Evolutionary conservation across 768 basidiomycete genomes (phyloP).

Genomic region (Hericium coralloides): DNA sequence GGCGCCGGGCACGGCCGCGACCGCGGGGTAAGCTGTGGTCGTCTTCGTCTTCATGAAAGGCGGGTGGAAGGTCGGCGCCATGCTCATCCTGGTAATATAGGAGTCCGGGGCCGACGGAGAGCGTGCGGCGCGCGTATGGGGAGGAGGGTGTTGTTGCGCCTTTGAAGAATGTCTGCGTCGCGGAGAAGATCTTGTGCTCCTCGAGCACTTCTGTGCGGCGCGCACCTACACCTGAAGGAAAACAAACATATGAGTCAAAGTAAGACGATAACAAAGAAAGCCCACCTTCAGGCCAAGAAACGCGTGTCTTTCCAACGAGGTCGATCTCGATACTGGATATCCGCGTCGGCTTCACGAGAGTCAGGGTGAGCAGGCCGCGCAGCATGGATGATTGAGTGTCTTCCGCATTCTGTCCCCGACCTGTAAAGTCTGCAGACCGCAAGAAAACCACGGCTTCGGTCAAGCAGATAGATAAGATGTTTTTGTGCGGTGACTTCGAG

Average conservation of each 20-base stretch:
- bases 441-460: slow-evolving; percentile 52
- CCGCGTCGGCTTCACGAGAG: slow-evolving; percentile 67
- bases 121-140: slow-evolving; percentile 31
- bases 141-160: slow-evolving; percentile 34
- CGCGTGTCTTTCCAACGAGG: slow-evolving; percentile 60
- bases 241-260: slow-evolving; percentile 7
- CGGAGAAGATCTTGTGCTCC: slow-evolving; percentile 64
- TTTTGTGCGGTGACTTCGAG: slow-evolving; percentile 25
- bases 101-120: slow-evolving; percentile 43
- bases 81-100: slow-evolving; percentile 31
- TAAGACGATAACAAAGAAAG: not conserved
- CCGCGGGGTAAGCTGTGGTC: slow-evolving; percentile 12
- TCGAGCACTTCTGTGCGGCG: slow-evolving; percentile 71
- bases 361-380: slow-evolving; percentile 56
- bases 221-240: slow-evolving; percentile 47
- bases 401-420: slow-evolving; percentile 22
- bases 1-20: slow-evolving; percentile 16
- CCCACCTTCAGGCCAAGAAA: slow-evolving; percentile 83
- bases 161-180: slow-evolving; percentile 64
- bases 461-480: slow-evolving; percentile 33
- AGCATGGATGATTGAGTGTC: slow-evolving; percentile 45
- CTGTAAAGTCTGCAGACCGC: slow-evolving; percentile 28
- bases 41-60: not conserved
- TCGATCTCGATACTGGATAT: slow-evolving; percentile 81
- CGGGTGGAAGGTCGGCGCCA: slow-evolving; percentile 6